phyloP scores from a whole-genome alignment of 2,329 filamentous ascomycete species.

The Fusarium sp. region DNA sequence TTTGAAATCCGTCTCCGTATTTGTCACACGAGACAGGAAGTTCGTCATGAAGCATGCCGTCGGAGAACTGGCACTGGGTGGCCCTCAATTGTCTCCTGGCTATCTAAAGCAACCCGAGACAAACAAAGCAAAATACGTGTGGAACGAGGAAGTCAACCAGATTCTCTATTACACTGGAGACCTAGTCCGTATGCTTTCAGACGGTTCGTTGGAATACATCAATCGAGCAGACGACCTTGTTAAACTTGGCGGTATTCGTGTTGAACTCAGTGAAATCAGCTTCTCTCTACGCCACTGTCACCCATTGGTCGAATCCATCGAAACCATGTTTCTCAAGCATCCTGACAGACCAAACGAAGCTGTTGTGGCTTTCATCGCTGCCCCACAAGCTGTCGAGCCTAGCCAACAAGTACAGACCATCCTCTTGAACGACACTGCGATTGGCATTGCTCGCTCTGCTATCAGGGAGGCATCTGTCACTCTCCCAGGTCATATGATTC shows the following conservation, averaged over 20 bases:
- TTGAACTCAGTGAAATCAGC: constrained; percentile 48
- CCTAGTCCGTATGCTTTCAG: constrained; percentile 44
- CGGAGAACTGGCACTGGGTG: constrained; percentile 72
- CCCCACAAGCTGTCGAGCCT: background rate
- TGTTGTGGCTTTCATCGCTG: constrained; percentile 2
- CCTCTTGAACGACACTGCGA: constrained; percentile 1
- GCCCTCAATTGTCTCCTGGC: constrained; percentile 57
- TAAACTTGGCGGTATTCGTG: constrained; percentile 42
- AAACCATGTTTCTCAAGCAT: constrained; percentile 9
- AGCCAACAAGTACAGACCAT: background rate
- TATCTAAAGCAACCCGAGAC: constrained; percentile 38
- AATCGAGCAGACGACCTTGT: constrained; percentile 40
- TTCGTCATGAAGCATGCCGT: constrained; percentile 66
- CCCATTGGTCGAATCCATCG: constrained; percentile 4
- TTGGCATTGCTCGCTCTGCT: constrained; percentile 4
- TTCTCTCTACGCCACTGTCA: constrained; percentile 4
- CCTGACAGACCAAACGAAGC: constrained; percentile 1
- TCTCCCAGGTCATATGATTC: background rate
- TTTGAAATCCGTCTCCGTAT: constrained; percentile 17
- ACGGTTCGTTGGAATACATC: constrained; percentile 40
- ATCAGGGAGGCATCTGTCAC: background rate
- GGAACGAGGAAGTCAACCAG: constrained; percentile 23
- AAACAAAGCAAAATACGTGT: constrained; percentile 31
- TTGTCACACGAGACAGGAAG: constrained; percentile 22
- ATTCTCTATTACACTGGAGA: constrained; percentile 52